Evolutionary conservation across 371 early-diverging fungal species (phyloP).

Genomic region (Mucor racemosus): DNA sequence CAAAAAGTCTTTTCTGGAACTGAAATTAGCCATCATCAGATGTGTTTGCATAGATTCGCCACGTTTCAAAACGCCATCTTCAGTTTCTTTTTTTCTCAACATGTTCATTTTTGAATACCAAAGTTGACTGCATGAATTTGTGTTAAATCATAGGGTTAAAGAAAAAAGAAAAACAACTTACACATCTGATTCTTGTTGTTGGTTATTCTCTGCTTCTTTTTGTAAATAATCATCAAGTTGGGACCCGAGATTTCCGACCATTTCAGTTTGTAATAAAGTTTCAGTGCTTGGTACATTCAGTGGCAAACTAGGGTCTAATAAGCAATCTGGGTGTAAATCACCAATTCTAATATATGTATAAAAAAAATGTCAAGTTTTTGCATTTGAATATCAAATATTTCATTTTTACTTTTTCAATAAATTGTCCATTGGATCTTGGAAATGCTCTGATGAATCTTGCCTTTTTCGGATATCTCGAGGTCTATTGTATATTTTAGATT

Average conservation of each 20-base stretch:
- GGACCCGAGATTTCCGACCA: conserved; percentile 44
- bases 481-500: background rate
- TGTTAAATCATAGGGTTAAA: no score
- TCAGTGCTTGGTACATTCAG: conserved; percentile 54
- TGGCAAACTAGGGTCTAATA: conserved; percentile 50
- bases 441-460: background rate
- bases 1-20: conserved; percentile 61
- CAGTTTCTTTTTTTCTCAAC: conserved; percentile 37
- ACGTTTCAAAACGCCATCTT: conserved; percentile 16
- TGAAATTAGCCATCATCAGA: conserved; percentile 48
- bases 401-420: conserved; percentile 29
- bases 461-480: background rate
- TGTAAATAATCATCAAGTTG: conserved; percentile 59
- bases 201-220: conserved; percentile 54
- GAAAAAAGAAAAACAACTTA: conserved; percentile 29
- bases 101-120: conserved; percentile 57
- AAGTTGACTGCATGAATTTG: conserved; percentile 27
- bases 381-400: no score
- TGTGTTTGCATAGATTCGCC: conserved; percentile 38
- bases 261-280: conserved; percentile 36
- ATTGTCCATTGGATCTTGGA: conserved; percentile 18
- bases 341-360: conserved; percentile 57
- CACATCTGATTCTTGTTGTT: conserved; percentile 43
- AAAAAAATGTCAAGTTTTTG: no score
- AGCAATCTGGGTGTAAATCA: conserved; percentile 67